Evolutionary conservation across 2,329 filamentous ascomycete genomes (phyloP).

Genomic region (Botrytis porri): DNA sequence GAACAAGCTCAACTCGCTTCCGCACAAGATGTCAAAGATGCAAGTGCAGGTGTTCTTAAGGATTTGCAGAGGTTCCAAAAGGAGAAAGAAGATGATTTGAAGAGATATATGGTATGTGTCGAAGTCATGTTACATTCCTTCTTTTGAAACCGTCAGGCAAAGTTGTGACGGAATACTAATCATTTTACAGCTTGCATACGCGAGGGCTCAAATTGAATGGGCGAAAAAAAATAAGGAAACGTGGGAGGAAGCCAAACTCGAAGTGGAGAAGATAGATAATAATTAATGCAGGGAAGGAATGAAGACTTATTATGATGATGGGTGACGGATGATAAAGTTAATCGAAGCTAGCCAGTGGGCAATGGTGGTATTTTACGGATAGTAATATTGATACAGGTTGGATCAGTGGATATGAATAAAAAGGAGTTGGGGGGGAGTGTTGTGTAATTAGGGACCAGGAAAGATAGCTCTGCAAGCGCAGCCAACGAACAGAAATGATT

Average conservation of each 20-base stretch:
- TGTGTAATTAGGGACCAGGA: slow-evolving; percentile 2
- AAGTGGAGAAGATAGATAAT: slow-evolving; percentile 65
- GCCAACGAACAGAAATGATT: slow-evolving; percentile 1
- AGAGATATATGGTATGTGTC: slow-evolving; percentile 84
- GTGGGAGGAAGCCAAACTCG: slow-evolving; percentile 69
- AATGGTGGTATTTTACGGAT: slow-evolving; percentile 22
- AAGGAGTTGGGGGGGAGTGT: not conserved
- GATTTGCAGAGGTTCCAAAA: slow-evolving; percentile 90
- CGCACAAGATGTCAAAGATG: slow-evolving; percentile 89
- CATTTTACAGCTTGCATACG: slow-evolving; percentile 61
- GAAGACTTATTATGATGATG: not conserved
- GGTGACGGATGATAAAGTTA: not conserved
- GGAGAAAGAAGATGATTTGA: slow-evolving; percentile 93
- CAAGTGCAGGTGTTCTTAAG: slow-evolving; percentile 80
- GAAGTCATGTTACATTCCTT: not conserved
- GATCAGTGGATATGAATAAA: slow-evolving; percentile 7
- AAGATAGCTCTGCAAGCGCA: slow-evolving; percentile 4
- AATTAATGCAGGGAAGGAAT: slow-evolving; percentile 30
- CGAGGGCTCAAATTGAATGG: slow-evolving; percentile 71
- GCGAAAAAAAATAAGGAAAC: slow-evolving; percentile 69
- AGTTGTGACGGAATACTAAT: not conserved
- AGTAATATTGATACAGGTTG: slow-evolving; percentile 18
- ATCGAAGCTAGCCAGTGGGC: not conserved
- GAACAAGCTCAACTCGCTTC: slow-evolving; percentile 88
- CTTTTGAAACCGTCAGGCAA: not conserved